Base-by-base conservation (phyloP, 1,139 yeast species). In the Suhomyces bribrorum region DNA sequence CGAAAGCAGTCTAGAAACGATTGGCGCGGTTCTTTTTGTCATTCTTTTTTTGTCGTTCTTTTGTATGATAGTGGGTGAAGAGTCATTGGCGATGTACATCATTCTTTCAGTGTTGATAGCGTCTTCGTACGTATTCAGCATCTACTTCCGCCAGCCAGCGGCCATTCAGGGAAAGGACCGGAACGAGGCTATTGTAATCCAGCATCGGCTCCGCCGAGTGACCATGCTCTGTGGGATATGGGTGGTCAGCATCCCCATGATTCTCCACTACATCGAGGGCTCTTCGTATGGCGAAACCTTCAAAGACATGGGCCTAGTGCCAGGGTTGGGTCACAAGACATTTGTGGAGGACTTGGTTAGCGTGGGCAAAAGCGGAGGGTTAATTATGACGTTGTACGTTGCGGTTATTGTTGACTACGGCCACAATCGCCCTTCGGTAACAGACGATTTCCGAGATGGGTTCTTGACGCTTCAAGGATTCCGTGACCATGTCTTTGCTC, bases 401-500 rank as follows among this genome's bases (percentile, higher is more conserved):
- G 94, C 90, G 0, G 86, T 89, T 0, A 52, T 86, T 3, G 47
- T 67, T 4, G 77, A 81, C 35, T 64, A 72, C 40, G 31, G 60
- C 17, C 45, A 9, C 7, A 17, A 25, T 8, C 13, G 22, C 12
- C 35, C 30, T 3, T 14, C 18, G 9, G 12, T 32, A 6, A 26
- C 61, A 30, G 27, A 46, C 27, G 52, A 64, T 54, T 30, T 48
- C 50, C 13, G 22, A 18, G 47, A 44, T 3, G 61, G 62, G 35
- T 52, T 75, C 22, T 25, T 41, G 12, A 66, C 69, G 16, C 53
- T 79, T 2, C 64, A 69, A 47, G 86, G 86, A 2, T 37, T 83
- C 30, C 65, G 96, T 43, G 84, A 86, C 56, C 76, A 78, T 44
- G 41, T 87, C 0, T 72, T 86, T 46, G 97, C 95, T 0, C 98